A percentile compares a stretch with the other conserved stretches of the same genome.
Conservation (phyloP, 129 eudicot genomes). For the Ambrosia trifida region DNA sequence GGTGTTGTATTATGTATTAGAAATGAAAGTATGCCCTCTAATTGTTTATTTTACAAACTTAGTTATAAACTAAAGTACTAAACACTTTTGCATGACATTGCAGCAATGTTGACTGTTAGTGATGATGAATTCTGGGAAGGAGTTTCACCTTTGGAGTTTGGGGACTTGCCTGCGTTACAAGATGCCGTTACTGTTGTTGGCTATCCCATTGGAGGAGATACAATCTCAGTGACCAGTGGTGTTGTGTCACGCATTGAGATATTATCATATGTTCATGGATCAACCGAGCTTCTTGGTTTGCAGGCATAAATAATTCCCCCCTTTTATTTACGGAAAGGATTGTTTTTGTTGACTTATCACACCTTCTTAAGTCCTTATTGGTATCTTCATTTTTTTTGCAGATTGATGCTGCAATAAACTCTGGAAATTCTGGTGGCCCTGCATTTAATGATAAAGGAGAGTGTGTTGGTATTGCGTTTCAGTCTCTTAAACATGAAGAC, state of each 20-base stretch:
- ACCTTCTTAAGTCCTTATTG: neutral
- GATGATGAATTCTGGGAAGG: slow-evolving; percentile 70
- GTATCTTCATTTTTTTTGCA: slow-evolving; percentile 28
- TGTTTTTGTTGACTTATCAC: neutral
- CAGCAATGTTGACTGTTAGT: slow-evolving; percentile 44
- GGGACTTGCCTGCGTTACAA: slow-evolving; percentile 64
- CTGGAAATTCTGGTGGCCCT: slow-evolving; percentile 69
- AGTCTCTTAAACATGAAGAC: slow-evolving; percentile 65
- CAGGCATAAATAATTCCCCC: slow-evolving; percentile 34
- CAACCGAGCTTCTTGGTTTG: slow-evolving; percentile 72
- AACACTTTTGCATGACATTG: slow-evolving; percentile 12
- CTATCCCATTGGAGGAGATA: slow-evolving; percentile 66
- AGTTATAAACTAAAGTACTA: neutral
- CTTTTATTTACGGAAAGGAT: neutral
- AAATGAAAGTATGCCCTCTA: neutral
- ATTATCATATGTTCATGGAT: slow-evolving; percentile 65
- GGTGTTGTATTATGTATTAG: neutral
- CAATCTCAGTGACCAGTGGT: slow-evolving; percentile 67
- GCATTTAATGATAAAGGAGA: slow-evolving; percentile 58
- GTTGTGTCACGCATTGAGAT: slow-evolving; percentile 69
- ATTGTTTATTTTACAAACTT: neutral
- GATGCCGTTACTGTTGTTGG: slow-evolving; percentile 70
- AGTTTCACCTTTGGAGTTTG: slow-evolving; percentile 54
- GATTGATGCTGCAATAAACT: slow-evolving; percentile 72
- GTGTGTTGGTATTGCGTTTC: slow-evolving; percentile 71